Percentiles rank a stretch among this genome's conserved stretches.
Conservation (phyloP, 495 filamentous ascomycete species). For the Annulohypoxylon bovei region DNA sequence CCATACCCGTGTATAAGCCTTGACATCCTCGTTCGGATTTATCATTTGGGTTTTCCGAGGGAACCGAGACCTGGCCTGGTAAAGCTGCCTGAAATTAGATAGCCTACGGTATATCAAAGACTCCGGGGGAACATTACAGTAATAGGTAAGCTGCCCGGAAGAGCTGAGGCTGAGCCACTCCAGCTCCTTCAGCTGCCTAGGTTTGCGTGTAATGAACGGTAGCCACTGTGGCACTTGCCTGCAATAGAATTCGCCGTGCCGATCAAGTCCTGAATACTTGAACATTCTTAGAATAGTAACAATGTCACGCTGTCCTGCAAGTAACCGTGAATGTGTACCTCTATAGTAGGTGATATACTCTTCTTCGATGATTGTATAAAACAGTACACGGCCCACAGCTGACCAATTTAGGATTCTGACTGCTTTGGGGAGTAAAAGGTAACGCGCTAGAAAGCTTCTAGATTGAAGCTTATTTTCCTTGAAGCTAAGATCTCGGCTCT, state of each 20-base stretch:
- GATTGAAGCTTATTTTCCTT: neutral
- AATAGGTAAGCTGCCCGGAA: neutral
- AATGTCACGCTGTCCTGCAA: neutral
- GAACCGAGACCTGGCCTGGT: neutral
- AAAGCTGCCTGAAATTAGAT: neutral
- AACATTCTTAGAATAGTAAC: constrained; percentile 3
- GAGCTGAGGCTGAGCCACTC: neutral
- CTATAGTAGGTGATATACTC: neutral
- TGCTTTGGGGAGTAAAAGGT: neutral
- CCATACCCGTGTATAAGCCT: neutral
- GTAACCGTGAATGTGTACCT: neutral
- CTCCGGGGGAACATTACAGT: neutral
- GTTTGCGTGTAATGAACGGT: neutral
- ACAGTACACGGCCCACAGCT: neutral
- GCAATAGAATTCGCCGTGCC: neutral
- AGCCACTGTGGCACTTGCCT: neutral
- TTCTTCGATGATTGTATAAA: neutral
- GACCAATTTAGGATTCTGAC: constrained; percentile 3
- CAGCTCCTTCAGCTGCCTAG: constrained; percentile 8
- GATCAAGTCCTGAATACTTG: neutral
- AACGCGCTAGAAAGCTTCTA: neutral
- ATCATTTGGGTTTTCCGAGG: constrained; percentile 2
- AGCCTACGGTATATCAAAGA: neutral
- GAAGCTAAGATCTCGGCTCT: neutral
- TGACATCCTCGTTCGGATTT: neutral